Percentiles rank a stretch among this genome's conserved stretches.
phyloP scores from a whole-genome alignment of 192 early-diverging fungal species.

The Coemansia asiatica region DNA sequence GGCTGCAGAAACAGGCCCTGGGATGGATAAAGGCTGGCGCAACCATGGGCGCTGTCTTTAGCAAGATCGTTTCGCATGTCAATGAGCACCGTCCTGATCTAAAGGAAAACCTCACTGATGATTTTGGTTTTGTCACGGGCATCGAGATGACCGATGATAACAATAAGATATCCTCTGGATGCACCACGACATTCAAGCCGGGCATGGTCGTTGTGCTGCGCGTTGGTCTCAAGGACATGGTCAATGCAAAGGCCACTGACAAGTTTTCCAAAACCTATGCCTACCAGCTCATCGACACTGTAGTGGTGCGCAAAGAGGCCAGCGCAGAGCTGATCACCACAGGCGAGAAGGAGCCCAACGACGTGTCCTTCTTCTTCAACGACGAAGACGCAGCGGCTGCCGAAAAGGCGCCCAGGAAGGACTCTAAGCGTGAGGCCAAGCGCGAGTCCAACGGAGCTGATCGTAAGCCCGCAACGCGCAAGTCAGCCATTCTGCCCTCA shows the following conservation, averaged over 20 bases:
- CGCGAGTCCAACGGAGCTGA: conserved; percentile 11
- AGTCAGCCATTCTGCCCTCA: conserved; percentile 69
- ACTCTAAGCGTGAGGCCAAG: conserved; percentile 32
- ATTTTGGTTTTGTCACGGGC: conserved; percentile 85
- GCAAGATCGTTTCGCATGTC: conserved; percentile 67
- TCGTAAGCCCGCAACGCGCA: conserved; percentile 45
- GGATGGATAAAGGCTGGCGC: conserved; percentile 71
- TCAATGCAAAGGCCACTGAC: conserved; percentile 71
- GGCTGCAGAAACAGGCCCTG: conserved; percentile 77
- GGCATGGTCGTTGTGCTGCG: conserved; percentile 86
- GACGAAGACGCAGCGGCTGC: conserved; percentile 35
- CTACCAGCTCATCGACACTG: conserved; percentile 79
- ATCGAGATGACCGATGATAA: conserved; percentile 90
- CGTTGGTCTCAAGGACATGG: conserved; percentile 83
- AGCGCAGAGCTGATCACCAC: conserved; percentile 31
- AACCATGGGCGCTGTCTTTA: conserved; percentile 77
- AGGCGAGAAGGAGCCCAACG: conserved; percentile 39
- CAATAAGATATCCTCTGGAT: conserved; percentile 77
- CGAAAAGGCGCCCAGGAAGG: conserved; percentile 4
- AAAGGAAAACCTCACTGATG: conserved; percentile 80
- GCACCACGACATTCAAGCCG: conserved; percentile 62
- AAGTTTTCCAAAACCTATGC: conserved; percentile 78
- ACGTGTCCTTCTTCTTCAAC: conserved; percentile 57
- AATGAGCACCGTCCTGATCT: conserved; percentile 81
- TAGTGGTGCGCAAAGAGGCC: conserved; percentile 57